phyloP scores from a whole-genome alignment of 2,329 filamentous ascomycete genomes.

The Tolypocladium cylindrosporum region DNA sequence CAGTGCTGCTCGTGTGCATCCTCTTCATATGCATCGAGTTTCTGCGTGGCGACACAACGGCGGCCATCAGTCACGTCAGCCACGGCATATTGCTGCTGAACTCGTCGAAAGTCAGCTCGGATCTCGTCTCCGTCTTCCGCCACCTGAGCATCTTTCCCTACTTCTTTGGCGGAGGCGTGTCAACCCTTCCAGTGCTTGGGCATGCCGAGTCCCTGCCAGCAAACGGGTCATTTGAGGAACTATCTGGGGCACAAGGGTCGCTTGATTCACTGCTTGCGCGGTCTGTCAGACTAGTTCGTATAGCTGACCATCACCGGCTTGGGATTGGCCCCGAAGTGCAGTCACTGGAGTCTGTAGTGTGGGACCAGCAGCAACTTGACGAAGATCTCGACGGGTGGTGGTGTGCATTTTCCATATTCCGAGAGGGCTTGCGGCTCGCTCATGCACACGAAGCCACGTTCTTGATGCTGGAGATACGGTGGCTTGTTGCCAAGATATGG shows the following conservation, averaged over 20 bases:
- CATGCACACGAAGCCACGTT: background rate
- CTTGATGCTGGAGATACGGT: conserved; percentile 19
- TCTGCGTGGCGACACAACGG: conserved; percentile 23
- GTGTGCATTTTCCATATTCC: conserved; percentile 12
- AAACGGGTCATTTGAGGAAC: background rate
- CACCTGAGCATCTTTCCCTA: conserved; percentile 28
- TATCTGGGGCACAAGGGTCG: conserved; percentile 18
- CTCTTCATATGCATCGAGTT: conserved; percentile 35
- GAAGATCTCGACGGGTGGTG: conserved; percentile 18
- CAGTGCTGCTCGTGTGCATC: conserved; percentile 28
- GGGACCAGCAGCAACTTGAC: conserved; percentile 12
- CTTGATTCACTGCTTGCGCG: conserved; percentile 18
- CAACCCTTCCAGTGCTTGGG: conserved; percentile 4
- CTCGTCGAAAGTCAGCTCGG: conserved; percentile 9
- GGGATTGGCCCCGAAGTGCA: conserved; percentile 6
- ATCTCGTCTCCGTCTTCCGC: conserved; percentile 25
- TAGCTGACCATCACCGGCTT: conserved; percentile 15
- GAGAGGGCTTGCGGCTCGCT: background rate
- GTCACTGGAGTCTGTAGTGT: conserved; percentile 7
- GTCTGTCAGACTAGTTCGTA: conserved; percentile 18
- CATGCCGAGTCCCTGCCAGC: background rate
- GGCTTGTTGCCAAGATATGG: conserved; percentile 23
- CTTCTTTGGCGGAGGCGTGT: conserved; percentile 20
- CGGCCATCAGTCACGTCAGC: conserved; percentile 24
- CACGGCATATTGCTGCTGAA: conserved; percentile 28